Conservation (phyloP, 805 yeast genomes). For the Torulaspora gathmanii region DNA sequence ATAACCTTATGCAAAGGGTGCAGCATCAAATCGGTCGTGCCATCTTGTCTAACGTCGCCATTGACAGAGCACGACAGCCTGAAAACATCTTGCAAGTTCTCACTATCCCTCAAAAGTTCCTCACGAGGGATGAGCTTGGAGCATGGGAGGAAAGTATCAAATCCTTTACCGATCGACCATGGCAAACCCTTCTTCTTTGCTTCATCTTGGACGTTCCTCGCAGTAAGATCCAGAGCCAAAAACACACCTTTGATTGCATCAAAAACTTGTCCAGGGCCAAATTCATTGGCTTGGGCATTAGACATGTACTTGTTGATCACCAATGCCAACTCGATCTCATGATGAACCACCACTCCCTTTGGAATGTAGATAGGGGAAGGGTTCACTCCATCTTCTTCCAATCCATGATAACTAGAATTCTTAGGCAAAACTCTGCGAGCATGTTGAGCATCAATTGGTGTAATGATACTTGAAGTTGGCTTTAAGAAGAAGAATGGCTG, state of each 20-base stretch:
- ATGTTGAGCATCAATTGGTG: constrained; percentile 39
- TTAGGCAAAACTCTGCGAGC: constrained; percentile 9
- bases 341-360: constrained; percentile 72
- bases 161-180: constrained; percentile 95
- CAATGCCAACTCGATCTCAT: constrained; percentile 89
- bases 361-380: constrained; percentile 82
- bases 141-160: constrained; percentile 93
- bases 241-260: constrained; percentile 83
- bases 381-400: constrained; percentile 32
- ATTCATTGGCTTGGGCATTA: constrained; percentile 48
- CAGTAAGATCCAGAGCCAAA: constrained; percentile 89
- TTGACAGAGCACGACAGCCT: constrained; percentile 48
- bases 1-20: constrained; percentile 80
- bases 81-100: constrained; percentile 39
- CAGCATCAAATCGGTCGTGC: constrained; percentile 75
- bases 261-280: constrained; percentile 62
- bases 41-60: constrained; percentile 66
- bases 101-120: constrained; percentile 49
- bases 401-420: constrained; percentile 22
- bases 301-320: constrained; percentile 60
- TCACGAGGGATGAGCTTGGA: constrained; percentile 64
- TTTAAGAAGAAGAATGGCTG: constrained; percentile 92
- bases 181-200: constrained; percentile 93
- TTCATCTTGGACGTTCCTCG: constrained; percentile 90
- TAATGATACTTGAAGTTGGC: constrained; percentile 74